Percentiles rank a stretch among this genome's conserved stretches.
phyloP scores from a whole-genome alignment of 192 early-diverging fungal genomes.

The Coemansia sp. region DNA sequence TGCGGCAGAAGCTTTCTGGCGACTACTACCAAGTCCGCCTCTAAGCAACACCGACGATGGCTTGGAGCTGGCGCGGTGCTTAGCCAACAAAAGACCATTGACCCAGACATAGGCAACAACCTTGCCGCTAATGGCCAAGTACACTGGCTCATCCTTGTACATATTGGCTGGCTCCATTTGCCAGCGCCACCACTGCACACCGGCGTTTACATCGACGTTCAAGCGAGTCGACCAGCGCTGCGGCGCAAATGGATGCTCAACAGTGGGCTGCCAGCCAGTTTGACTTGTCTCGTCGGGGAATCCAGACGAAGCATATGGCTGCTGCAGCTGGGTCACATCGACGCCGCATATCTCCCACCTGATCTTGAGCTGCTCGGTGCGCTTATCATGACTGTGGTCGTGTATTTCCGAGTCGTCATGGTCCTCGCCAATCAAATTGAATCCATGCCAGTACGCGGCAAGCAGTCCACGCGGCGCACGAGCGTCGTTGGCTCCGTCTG shows the following conservation, averaged over 20 bases:
- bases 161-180: conserved; percentile 5
- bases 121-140: conserved; percentile 66
- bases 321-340: conserved; percentile 63
- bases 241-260: conserved; percentile 34
- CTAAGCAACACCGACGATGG: conserved; percentile 25
- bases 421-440: conserved; percentile 53
- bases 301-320: conserved; percentile 69
- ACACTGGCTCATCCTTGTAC: conserved; percentile 59
- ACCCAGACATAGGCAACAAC: conserved; percentile 71
- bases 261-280: conserved; percentile 47
- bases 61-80: conserved; percentile 66
- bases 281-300: conserved; percentile 69
- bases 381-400: conserved; percentile 43
- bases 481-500: conserved; percentile 74
- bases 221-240: conserved; percentile 36
- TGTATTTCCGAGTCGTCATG: conserved; percentile 58
- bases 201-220: conserved; percentile 29
- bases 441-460: conserved; percentile 63
- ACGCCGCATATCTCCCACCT: conserved; percentile 76
- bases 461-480: conserved; percentile 75
- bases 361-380: conserved; percentile 53
- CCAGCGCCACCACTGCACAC: conserved; percentile 56
- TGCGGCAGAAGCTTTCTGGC: background rate
- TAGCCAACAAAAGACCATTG: conserved; percentile 67
- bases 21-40: conserved; percentile 12